Conservation (phyloP, 768 basidiomycete species). For the Amanita thiersii region DNA sequence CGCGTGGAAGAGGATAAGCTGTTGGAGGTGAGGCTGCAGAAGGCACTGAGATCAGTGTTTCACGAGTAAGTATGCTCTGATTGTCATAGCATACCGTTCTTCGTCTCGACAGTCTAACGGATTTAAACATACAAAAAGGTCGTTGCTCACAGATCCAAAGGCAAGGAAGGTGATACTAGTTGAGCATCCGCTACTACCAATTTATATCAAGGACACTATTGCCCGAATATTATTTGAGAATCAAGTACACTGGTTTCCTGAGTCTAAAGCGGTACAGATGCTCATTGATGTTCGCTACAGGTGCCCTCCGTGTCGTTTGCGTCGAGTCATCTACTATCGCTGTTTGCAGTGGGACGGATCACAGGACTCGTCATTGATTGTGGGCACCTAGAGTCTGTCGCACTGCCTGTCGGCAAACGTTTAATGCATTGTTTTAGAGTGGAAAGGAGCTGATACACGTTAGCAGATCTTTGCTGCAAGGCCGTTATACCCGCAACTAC, state of each 20-base stretch:
- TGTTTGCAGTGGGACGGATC: slow-evolving; percentile 81
- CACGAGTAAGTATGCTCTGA: slow-evolving; percentile 54
- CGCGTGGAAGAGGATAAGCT: slow-evolving; percentile 69
- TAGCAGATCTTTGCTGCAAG: slow-evolving; percentile 90
- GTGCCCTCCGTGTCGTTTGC: slow-evolving; percentile 94
- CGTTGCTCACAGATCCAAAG: slow-evolving; percentile 90
- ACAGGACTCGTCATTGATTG: slow-evolving; percentile 92
- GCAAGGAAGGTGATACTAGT: slow-evolving; percentile 90
- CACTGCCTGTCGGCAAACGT: slow-evolving; percentile 62
- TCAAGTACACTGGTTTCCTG: slow-evolving; percentile 66
- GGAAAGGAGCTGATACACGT: too few relatives aligned
- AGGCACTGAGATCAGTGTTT: slow-evolving; percentile 68
- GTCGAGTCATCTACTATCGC: slow-evolving; percentile 76
- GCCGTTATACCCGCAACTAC: slow-evolving; percentile 75
- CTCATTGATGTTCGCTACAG: too few relatives aligned
- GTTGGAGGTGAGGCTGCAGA: slow-evolving; percentile 63
- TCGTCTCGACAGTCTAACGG: slow-evolving; percentile 8
- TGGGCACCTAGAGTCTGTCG: slow-evolving; percentile 86
- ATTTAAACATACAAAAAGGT: slow-evolving; percentile 41
- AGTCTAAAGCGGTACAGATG: neutral
- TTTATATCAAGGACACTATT: slow-evolving; percentile 82
- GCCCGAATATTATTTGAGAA: slow-evolving; percentile 87
- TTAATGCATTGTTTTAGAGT: neutral
- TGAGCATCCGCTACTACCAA: slow-evolving; percentile 82
- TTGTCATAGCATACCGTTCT: neutral